Conservation (phyloP, 352 stramenopile genomes). For the Bremia lactucae region DNA sequence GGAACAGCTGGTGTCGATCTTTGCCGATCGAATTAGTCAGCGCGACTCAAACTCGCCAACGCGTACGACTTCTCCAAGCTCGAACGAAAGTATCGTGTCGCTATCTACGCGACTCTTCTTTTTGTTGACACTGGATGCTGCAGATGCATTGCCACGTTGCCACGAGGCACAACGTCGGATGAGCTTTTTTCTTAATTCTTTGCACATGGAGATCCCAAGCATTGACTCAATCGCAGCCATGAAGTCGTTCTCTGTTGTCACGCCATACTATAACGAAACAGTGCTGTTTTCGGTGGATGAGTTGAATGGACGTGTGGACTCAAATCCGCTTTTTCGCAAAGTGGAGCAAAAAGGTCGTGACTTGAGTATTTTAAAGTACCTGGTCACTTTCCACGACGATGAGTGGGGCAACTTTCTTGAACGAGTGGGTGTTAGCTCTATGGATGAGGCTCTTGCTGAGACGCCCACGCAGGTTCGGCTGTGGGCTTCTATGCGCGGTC, state of each 20-base stretch:
- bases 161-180: constrained; percentile 81
- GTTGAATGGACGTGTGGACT: constrained; percentile 67
- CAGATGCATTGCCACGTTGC: constrained; percentile 71
- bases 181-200: constrained; percentile 85
- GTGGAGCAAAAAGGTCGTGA: constrained; percentile 77
- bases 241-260: constrained; percentile 83
- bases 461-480: constrained; percentile 76
- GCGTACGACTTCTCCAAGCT: constrained; percentile 42
- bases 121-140: constrained; percentile 73
- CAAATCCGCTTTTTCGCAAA: constrained; percentile 79
- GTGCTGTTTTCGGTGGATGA: constrained; percentile 81
- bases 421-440: constrained; percentile 58
- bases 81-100: constrained; percentile 72
- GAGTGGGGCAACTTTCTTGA: constrained; percentile 86
- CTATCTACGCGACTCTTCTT: constrained; percentile 75
- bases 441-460: constrained; percentile 71
- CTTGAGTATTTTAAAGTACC: constrained; percentile 83
- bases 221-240: constrained; percentile 78
- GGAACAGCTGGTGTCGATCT: constrained; percentile 61
- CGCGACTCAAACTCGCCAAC: constrained; percentile 33
- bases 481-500: constrained; percentile 80
- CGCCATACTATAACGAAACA: constrained; percentile 84
- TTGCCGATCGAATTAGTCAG: constrained; percentile 57
- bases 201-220: constrained; percentile 83
- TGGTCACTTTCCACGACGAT: constrained; percentile 81